These are phyloP conservation scores for Ensete ventricosum DNA, from an alignment of 176 grass and related monocot genomes.

Conservation along the genomic window DNA sequence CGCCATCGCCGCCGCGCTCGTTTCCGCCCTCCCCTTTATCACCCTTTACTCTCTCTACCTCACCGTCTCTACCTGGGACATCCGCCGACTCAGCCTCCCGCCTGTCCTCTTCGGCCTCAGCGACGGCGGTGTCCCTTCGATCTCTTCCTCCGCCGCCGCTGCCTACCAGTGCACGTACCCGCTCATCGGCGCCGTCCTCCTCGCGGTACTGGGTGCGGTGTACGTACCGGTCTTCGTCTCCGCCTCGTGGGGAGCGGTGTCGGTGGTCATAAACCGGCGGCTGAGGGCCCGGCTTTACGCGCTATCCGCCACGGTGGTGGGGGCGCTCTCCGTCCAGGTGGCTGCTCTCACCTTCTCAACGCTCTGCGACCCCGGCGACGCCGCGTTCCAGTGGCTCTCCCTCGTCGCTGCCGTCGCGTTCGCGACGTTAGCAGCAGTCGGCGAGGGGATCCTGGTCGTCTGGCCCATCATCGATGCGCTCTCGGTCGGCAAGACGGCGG, in stretches of 20 bases:
- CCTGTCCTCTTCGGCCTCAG: background rate
- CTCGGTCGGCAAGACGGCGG: conserved; percentile 6
- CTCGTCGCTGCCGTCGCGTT: conserved; percentile 17
- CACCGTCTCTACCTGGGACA: background rate
- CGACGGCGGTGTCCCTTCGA: background rate
- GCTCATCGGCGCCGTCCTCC: conserved; percentile 25
- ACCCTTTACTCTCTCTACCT: conserved; percentile 14
- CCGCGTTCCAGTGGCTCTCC: conserved; percentile 14
- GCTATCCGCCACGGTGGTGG: conserved; percentile 20
- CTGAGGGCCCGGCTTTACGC: conserved; percentile 23
- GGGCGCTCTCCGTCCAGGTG: conserved; percentile 31
- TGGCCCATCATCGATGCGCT: conserved; percentile 28
- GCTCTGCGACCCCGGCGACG: conserved; percentile 16
- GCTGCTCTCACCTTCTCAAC: conserved; percentile 20
- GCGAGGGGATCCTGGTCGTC: conserved; percentile 27
- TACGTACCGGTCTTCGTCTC: conserved; percentile 34
- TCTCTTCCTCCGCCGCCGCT: background rate
- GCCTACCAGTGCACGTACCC: conserved; percentile 31
- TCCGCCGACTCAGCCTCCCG: conserved; percentile 11
- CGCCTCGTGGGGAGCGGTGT: conserved; percentile 26
- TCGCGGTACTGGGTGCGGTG: conserved; percentile 16
- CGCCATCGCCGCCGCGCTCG: conserved; percentile 4
- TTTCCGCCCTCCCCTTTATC: conserved; percentile 30
- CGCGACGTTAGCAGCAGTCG: background rate
- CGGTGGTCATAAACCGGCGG: conserved; percentile 36